phyloP scores from a whole-genome alignment of 2,329 filamentous ascomycete genomes.

The Xylaria polymorpha region DNA sequence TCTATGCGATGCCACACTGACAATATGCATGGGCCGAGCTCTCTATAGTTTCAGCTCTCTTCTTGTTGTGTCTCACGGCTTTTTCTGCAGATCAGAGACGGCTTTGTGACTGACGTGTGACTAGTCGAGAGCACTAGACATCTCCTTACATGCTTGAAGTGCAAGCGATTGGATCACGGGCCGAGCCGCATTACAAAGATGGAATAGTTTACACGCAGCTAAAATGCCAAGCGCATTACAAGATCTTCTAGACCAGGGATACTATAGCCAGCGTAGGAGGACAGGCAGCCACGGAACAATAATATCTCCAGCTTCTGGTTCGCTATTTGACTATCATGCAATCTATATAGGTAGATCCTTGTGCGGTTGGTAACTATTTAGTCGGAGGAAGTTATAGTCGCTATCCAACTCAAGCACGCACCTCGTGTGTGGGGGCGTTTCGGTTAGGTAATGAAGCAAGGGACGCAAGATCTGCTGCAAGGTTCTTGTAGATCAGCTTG shows the following conservation, averaged over 20 bases:
- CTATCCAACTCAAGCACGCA: not conserved
- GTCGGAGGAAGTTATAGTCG: not conserved
- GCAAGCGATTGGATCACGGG: constrained; percentile 23
- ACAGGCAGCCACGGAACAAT: constrained; percentile 15
- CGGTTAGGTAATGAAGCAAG: constrained; percentile 11
- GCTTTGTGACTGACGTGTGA: constrained; percentile 22
- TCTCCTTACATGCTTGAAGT: constrained; percentile 2
- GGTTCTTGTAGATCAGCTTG: constrained; percentile 22
- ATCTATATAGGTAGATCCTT: not conserved
- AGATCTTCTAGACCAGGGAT: constrained; percentile 3
- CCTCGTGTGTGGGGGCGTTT: not conserved
- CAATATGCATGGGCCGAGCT: not conserved
- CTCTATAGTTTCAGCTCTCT: constrained; percentile 17
- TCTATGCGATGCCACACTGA: constrained; percentile 28
- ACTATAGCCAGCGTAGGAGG: not conserved
- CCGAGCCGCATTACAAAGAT: constrained; percentile 22
- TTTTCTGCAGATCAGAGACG: constrained; percentile 17
- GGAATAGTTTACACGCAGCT: constrained; percentile 17
- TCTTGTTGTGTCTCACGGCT: not conserved
- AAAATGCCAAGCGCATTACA: constrained; percentile 4
- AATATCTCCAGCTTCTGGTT: constrained; percentile 1
- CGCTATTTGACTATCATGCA: not conserved
- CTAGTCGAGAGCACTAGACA: not conserved
- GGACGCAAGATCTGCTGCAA: constrained; percentile 28
- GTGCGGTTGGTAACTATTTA: not conserved